Evolutionary conservation across 2,329 filamentous ascomycete species (phyloP).

Genomic region (Colletotrichum brevisporum): DNA sequence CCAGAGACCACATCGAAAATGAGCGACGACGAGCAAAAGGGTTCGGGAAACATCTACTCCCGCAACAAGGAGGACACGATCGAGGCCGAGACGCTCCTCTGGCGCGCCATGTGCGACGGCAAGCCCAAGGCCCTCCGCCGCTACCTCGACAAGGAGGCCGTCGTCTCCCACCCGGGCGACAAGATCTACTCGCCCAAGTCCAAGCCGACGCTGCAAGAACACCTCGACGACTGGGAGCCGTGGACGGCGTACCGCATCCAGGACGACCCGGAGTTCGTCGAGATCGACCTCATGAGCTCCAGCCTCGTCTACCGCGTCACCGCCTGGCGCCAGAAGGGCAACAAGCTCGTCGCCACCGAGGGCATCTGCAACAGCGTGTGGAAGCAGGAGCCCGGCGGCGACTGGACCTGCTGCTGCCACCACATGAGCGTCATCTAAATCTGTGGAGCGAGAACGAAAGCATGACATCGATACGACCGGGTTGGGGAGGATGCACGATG

Average conservation of each 20-base stretch:
- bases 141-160: conserved; percentile 52
- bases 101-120: conserved; percentile 51
- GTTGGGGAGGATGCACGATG: neutral
- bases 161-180: conserved; percentile 50
- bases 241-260: conserved; percentile 55
- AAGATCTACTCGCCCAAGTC: conserved; percentile 48
- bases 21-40: conserved; percentile 33
- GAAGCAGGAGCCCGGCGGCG: conserved; percentile 51
- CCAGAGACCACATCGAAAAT: conserved; percentile 13
- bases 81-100: conserved; percentile 52
- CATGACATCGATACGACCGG: accelerated
- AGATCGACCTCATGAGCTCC: conserved; percentile 55
- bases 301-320: conserved; percentile 51
- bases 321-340: conserved; percentile 47
- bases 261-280: conserved; percentile 53
- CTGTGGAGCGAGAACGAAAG: neutral
- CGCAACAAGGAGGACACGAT: conserved; percentile 54
- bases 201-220: conserved; percentile 50
- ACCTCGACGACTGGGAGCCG: conserved; percentile 51
- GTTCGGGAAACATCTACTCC: conserved; percentile 46
- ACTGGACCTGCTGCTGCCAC: conserved; percentile 53
- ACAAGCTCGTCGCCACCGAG: conserved; percentile 51
- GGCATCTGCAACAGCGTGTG: conserved; percentile 52
- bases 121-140: conserved; percentile 51
- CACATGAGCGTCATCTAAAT: conserved; percentile 46